These are phyloP conservation scores for Phytophthora litchii DNA, from an alignment of 352 stramenopile genomes.

Conservation along the genomic window DNA sequence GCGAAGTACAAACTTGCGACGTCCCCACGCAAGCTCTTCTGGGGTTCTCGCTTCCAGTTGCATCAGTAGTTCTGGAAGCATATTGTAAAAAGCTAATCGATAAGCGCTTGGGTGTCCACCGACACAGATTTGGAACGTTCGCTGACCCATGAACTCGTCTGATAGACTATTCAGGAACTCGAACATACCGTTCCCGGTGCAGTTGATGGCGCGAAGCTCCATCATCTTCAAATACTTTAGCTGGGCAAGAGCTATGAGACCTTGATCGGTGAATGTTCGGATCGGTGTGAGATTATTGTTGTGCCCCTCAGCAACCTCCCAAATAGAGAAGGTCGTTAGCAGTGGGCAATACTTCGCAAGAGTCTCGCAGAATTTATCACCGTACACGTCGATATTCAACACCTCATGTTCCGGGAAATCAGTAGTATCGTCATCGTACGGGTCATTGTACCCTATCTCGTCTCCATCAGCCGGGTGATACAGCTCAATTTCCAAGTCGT, in stretches of 20 bases:
- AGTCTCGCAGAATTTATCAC: slow-evolving; percentile 41
- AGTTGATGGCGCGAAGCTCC: slow-evolving; percentile 46
- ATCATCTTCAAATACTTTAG: slow-evolving; percentile 36
- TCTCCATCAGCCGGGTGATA: slow-evolving; percentile 42
- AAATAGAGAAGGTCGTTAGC: slow-evolving; percentile 35
- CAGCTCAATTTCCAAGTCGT: slow-evolving; percentile 39
- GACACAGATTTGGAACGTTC: slow-evolving; percentile 26
- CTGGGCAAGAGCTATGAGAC: slow-evolving; percentile 38
- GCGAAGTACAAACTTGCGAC: slow-evolving; percentile 39
- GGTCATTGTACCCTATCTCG: slow-evolving; percentile 30
- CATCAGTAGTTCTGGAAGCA: slow-evolving; percentile 31
- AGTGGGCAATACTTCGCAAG: slow-evolving; percentile 30
- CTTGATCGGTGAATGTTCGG: slow-evolving; percentile 40
- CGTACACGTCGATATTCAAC: slow-evolving; percentile 44
- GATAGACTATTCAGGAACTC: slow-evolving; percentile 41
- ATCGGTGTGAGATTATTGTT: slow-evolving; percentile 40
- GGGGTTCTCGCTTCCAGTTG: slow-evolving; percentile 18
- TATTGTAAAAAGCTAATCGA: slow-evolving; percentile 45
- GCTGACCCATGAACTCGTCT: slow-evolving; percentile 31
- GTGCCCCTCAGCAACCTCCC: slow-evolving; percentile 41
- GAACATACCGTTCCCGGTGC: slow-evolving; percentile 44
- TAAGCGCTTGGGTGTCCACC: slow-evolving; percentile 16
- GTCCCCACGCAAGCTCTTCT: slow-evolving; percentile 23
- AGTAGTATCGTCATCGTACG: slow-evolving; percentile 28
- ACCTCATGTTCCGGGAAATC: slow-evolving; percentile 35